Percentiles rank a stretch among this genome's conserved stretches.
Evolutionary conservation across 2,329 filamentous ascomycete genomes (phyloP).

Genomic region (Trichoderma afroharzianum): DNA sequence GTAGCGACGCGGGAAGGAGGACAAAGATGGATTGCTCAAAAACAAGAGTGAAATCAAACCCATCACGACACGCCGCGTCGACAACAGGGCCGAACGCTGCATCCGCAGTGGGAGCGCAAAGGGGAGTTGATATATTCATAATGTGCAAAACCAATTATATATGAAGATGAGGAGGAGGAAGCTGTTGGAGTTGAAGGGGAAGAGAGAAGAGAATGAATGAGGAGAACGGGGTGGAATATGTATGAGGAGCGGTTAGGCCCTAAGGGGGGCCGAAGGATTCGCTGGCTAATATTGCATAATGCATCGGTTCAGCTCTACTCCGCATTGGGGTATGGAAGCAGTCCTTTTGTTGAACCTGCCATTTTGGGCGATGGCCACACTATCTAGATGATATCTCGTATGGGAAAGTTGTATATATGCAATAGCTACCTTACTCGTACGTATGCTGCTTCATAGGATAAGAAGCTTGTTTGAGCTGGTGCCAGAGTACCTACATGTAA

Average conservation of each 20-base stretch:
- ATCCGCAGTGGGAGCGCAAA: constrained; percentile 25
- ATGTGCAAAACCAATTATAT: background rate
- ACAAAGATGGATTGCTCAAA: constrained; percentile 39
- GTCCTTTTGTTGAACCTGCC: constrained; percentile 2
- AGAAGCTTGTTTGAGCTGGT: background rate
- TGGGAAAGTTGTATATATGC: background rate
- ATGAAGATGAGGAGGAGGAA: background rate
- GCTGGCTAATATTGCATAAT: constrained; percentile 2
- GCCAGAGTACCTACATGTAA: too few relatives aligned
- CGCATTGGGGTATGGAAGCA: background rate
- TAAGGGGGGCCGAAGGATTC: background rate
- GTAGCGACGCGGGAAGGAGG: constrained; percentile 29
- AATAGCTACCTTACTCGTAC: too few relatives aligned
- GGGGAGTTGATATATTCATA: constrained; percentile 25
- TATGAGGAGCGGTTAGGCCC: background rate
- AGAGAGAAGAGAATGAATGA: too few relatives aligned
- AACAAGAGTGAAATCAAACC: constrained; percentile 50
- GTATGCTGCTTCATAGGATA: background rate
- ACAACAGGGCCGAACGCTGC: constrained; percentile 27
- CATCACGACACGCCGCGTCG: constrained; percentile 32
- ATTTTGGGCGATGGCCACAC: background rate
- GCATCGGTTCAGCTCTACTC: background rate
- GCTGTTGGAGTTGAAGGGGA: background rate
- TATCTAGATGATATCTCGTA: background rate
- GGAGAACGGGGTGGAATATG: background rate